Evolutionary conservation across 441 rosid genomes (phyloP).

Genomic region (Populus trichocarpa): DNA sequence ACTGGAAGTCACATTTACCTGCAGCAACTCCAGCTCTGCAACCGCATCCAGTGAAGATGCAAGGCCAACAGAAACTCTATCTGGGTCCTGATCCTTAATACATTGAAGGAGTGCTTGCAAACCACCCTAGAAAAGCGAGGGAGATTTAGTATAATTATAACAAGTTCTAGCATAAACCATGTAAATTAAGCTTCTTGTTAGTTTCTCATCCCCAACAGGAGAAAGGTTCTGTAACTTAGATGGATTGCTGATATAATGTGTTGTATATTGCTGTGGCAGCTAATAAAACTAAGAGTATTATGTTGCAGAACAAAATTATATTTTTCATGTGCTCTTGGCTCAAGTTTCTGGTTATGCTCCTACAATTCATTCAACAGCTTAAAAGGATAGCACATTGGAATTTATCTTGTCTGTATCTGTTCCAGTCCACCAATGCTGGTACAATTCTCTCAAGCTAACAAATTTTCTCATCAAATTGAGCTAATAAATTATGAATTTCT

Average conservation of each 20-base stretch:
- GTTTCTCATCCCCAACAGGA: neutral
- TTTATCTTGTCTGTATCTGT: neutral
- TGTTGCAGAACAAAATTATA: neutral
- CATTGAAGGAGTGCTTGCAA: conserved; percentile 63
- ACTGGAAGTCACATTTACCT: conserved; percentile 37
- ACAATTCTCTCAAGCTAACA: neutral
- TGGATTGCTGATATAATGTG: neutral
- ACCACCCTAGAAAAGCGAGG: conserved; percentile 63
- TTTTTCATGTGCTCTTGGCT: neutral
- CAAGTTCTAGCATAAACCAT: conserved; percentile 15
- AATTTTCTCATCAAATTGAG: conserved; percentile 13
- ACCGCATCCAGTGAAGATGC: conserved; percentile 77
- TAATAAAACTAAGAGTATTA: neutral
- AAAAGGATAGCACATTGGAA: neutral
- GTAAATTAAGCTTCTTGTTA: conserved; percentile 1
- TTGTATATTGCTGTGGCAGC: neutral
- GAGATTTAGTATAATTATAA: conserved; percentile 16
- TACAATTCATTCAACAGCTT: neutral
- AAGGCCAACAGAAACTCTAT: conserved; percentile 82
- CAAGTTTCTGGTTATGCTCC: conserved; percentile 13
- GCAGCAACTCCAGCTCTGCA: conserved; percentile 89
- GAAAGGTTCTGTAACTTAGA: neutral
- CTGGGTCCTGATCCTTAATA: conserved; percentile 91
- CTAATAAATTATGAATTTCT: conserved; percentile 16
- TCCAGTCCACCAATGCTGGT: neutral